Evolutionary conservation across 2,329 filamentous ascomycete species (phyloP), one percentile per base, ranked within the genome.

Genomic region (Exophiala spinifera): DNA sequence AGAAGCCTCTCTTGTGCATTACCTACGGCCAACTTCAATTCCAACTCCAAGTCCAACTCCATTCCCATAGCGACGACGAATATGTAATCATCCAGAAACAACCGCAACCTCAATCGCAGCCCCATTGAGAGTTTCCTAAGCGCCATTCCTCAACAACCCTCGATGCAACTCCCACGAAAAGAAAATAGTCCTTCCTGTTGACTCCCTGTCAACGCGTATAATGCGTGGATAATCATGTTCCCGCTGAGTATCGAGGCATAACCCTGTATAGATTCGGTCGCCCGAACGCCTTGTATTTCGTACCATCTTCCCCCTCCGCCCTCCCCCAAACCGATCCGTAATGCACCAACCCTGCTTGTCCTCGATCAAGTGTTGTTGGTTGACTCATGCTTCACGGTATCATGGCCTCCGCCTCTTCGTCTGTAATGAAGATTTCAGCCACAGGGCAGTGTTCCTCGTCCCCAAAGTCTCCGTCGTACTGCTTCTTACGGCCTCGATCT

Each of bases 391-490:
- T 39, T 39, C 36, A 60, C 14, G 57, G 57, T 43, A 60, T 55
- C 62, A 64, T 63, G 10, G 54, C 55, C 33, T 59, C 54, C 13
- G 62, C 63, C 46, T 65, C 63, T 50, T 65, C 63, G 43, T 65
- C 63, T 17, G 62, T 65, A 33, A 65, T 59, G 48, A 64, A 64
- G 34, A 65, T 64, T 49, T 65, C 63, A 34, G 59, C 54, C 25
- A 64, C 61, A 1, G 60, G 62, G 46, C 62, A 64, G 11, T 61
- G 53, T 14, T 64, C 63, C 21, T 63, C 60, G 25, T 65, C 60
- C 15, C 61, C 63, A 45, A 62, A 60, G 42, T 61, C 62, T 11
- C 55, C 61, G 42, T 64, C 62, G 44, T 61, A 63, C 46, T 58
- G 59, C 50, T 61, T 61, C 49, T 62, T 60, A 11, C 62, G 50